A percentile compares a stretch with the other conserved stretches of the same genome.
Evolutionary conservation across 176 grass and related monocot genomes (phyloP).

Genomic region (Tillandsia leiboldiana): DNA sequence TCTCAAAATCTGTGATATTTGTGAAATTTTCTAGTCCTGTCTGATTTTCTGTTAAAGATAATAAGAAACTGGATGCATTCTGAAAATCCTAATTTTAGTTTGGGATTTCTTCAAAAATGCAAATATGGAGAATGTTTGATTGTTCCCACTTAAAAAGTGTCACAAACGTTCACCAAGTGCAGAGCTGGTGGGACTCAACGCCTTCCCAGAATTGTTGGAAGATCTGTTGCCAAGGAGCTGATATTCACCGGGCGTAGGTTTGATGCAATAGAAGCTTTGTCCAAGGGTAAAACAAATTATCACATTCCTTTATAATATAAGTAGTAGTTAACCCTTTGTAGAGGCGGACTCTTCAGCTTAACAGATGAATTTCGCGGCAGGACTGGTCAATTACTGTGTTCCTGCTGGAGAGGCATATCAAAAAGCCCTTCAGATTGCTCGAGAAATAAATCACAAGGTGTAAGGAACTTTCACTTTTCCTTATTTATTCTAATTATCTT

Average conservation of each 20-base stretch:
- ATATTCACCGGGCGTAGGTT: constrained; percentile 85
- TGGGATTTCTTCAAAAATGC: not conserved
- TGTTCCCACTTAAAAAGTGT: not conserved
- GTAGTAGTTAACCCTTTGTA: not conserved
- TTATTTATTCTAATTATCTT: not conserved
- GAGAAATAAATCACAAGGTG: constrained; percentile 87
- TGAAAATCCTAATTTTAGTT: too few species aligned
- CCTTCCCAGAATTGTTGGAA: constrained; percentile 86
- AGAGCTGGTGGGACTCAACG: constrained; percentile 87
- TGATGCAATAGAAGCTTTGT: constrained; percentile 60
- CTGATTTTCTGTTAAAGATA: too few species aligned
- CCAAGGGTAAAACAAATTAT: constrained; percentile 29
- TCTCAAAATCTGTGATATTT: too few species aligned
- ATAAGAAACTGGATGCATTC: too few species aligned
- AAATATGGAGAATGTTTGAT: not conserved
- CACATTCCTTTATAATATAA: not conserved
- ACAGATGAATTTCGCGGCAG: constrained; percentile 26
- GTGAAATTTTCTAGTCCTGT: too few species aligned
- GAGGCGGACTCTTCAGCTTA: not conserved
- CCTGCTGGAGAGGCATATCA: constrained; percentile 52
- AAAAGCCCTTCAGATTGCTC: constrained; percentile 67
- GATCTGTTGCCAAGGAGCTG: constrained; percentile 68
- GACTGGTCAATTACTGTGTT: constrained; percentile 76
- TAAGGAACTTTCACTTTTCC: constrained; percentile 11
- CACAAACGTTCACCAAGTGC: constrained; percentile 18